A percentile compares a stretch with the other conserved stretches of the same genome.
Evolutionary conservation across 331 rosid genomes (phyloP).

Genomic region (Quercus phellos): DNA sequence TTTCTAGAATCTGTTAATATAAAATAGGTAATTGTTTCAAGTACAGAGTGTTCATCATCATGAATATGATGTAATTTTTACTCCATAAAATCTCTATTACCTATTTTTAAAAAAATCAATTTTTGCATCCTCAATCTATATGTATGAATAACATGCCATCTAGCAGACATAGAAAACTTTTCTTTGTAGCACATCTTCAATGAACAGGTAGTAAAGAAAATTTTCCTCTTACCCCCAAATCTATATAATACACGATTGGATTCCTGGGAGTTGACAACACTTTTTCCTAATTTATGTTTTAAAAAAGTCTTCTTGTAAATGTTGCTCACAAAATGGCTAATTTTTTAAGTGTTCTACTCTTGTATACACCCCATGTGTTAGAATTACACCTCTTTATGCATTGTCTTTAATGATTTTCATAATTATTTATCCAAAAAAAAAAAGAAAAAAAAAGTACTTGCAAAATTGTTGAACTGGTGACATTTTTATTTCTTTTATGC

Average conservation of each 20-base stretch:
- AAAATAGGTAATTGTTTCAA: too few species aligned
- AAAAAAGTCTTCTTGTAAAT: too few species aligned
- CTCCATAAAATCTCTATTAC: too few species aligned
- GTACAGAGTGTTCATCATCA: too few species aligned
- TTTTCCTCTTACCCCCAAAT: background rate
- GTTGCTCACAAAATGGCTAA: too few species aligned
- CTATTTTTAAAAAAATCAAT: background rate
- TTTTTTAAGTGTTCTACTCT: too few species aligned
- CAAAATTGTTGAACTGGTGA: background rate
- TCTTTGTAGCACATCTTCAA: background rate
- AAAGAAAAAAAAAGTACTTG: background rate
- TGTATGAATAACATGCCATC: background rate
- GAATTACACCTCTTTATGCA: too few species aligned
- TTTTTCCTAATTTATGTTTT: background rate
- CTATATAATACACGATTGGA: background rate
- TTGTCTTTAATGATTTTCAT: background rate
- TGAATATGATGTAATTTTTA: too few species aligned
- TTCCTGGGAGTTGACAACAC: background rate
- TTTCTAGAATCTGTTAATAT: too few species aligned
- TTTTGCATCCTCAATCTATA: background rate
- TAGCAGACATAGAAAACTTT: background rate
- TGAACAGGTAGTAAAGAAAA: background rate
- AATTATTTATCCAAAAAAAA: too few species aligned
- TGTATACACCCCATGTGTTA: too few species aligned
- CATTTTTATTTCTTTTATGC: conserved; percentile 9